phyloP scores from a whole-genome alignment of 139 green algal species.

The Marvania coccoides region DNA sequence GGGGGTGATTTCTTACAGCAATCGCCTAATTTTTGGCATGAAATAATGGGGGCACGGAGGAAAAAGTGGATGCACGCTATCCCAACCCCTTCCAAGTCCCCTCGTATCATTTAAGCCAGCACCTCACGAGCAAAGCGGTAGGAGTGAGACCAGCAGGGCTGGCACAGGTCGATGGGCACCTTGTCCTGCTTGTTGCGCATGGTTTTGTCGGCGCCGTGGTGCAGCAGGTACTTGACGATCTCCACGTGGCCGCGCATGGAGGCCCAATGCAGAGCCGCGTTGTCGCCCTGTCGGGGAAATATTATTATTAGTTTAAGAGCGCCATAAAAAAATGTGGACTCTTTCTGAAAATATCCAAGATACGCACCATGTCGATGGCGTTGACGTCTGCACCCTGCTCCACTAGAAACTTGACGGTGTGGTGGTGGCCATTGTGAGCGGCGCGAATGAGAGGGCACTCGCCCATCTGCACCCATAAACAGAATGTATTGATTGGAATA shows the following conservation, averaged over 20 bases:
- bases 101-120: too few species aligned
- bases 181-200: slow-evolving; percentile 70
- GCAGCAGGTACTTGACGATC: slow-evolving; percentile 73
- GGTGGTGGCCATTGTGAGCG: slow-evolving; percentile 86
- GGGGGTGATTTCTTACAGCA: too few species aligned
- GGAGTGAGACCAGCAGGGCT: slow-evolving; percentile 66
- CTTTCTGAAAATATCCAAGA: background rate
- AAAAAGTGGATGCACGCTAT: too few species aligned
- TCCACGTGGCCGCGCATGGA: slow-evolving; percentile 93
- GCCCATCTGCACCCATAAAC: slow-evolving; percentile 61
- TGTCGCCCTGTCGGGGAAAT: slow-evolving; percentile 68
- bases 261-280: slow-evolving; percentile 91
- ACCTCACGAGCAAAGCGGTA: slow-evolving; percentile 63
- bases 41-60: too few species aligned
- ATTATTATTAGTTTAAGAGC: background rate
- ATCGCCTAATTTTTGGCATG: too few species aligned
- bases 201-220: slow-evolving; percentile 45
- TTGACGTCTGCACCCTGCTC: slow-evolving; percentile 63
- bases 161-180: slow-evolving; percentile 41
- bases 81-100: too few species aligned
- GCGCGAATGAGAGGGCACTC: slow-evolving; percentile 76
- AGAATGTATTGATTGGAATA: background rate
- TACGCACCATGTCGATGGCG: slow-evolving; percentile 69
- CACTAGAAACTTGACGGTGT: slow-evolving; percentile 69
- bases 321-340: background rate